Conservation (phyloP, 1,139 yeast genomes). For the Taphrina betulina region DNA sequence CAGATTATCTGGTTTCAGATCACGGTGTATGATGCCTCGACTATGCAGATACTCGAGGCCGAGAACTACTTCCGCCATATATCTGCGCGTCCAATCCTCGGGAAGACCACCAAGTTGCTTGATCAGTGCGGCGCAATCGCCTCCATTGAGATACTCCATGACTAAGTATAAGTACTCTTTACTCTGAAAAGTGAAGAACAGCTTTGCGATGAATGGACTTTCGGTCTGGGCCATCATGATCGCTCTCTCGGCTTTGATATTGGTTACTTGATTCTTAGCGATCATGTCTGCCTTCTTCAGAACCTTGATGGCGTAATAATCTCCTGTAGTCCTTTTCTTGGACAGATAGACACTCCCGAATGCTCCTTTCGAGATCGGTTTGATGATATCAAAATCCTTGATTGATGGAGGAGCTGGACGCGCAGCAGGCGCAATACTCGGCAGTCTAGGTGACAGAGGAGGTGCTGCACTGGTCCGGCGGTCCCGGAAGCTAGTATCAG, state of each 20-base stretch:
- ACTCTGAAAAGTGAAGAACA: conserved; percentile 86
- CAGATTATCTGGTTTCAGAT: conserved; percentile 89
- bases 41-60: conserved; percentile 88
- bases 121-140: conserved; percentile 86
- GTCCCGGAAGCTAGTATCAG: conserved; percentile 31
- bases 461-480: conserved; percentile 40
- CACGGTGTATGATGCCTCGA: conserved; percentile 85
- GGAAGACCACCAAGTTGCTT: conserved; percentile 79
- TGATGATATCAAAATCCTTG: conserved; percentile 82
- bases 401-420: conserved; percentile 62
- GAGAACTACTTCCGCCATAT: conserved; percentile 83
- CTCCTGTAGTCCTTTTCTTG: conserved; percentile 80
- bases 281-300: conserved; percentile 92
- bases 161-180: conserved; percentile 83
- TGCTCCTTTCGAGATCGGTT: conserved; percentile 95
- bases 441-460: conserved; percentile 77
- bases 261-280: conserved; percentile 91
- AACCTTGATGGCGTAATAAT: conserved; percentile 93
- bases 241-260: conserved; percentile 91
- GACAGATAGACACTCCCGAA: conserved; percentile 94
- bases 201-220: conserved; percentile 88
- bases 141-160: conserved; percentile 95
- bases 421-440: conserved; percentile 55
- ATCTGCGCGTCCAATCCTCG: conserved; percentile 76
- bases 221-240: conserved; percentile 97